These are phyloP conservation scores for Malassezia equina DNA, from an alignment of 1,284 basidiomycete genomes.

Conservation along the genomic window DNA sequence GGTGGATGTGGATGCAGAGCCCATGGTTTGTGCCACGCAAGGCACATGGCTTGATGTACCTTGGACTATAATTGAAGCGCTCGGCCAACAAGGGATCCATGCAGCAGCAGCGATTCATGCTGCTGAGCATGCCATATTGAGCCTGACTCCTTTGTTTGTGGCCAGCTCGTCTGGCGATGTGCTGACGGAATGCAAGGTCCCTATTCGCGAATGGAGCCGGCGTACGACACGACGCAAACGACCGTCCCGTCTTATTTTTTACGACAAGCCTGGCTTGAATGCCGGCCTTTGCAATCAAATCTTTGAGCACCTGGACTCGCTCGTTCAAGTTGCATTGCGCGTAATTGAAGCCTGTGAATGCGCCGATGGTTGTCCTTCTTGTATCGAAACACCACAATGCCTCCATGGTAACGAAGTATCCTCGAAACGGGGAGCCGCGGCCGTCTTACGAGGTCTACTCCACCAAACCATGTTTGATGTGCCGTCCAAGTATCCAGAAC, in stretches of 20 bases:
- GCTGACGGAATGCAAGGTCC: slow-evolving; percentile 70
- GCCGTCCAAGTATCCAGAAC: background rate
- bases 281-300: slow-evolving; percentile 67
- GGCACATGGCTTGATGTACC: slow-evolving; percentile 82
- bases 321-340: slow-evolving; percentile 59
- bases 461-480: slow-evolving; percentile 3
- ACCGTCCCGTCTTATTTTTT: slow-evolving; percentile 75
- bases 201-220: slow-evolving; percentile 65
- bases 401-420: slow-evolving; percentile 36
- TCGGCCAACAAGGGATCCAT: slow-evolving; percentile 57
- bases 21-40: slow-evolving; percentile 64
- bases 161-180: slow-evolving; percentile 59
- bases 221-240: slow-evolving; percentile 59
- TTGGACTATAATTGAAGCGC: slow-evolving; percentile 51
- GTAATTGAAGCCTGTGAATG: slow-evolving; percentile 63
- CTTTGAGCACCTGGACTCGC: slow-evolving; percentile 65
- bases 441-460: slow-evolving; percentile 38
- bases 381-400: slow-evolving; percentile 52
- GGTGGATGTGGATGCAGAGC: slow-evolving; percentile 68
- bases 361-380: slow-evolving; percentile 61
- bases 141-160: slow-evolving; percentile 58
- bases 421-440: slow-evolving; percentile 39
- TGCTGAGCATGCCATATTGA: slow-evolving; percentile 72
- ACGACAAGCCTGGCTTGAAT: slow-evolving; percentile 63
- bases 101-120: slow-evolving; percentile 71